Evolutionary conservation across 2,329 filamentous ascomycete genomes (phyloP), one percentile per base, ranked within the genome.

Genomic region (Fusarium mundagurra): DNA sequence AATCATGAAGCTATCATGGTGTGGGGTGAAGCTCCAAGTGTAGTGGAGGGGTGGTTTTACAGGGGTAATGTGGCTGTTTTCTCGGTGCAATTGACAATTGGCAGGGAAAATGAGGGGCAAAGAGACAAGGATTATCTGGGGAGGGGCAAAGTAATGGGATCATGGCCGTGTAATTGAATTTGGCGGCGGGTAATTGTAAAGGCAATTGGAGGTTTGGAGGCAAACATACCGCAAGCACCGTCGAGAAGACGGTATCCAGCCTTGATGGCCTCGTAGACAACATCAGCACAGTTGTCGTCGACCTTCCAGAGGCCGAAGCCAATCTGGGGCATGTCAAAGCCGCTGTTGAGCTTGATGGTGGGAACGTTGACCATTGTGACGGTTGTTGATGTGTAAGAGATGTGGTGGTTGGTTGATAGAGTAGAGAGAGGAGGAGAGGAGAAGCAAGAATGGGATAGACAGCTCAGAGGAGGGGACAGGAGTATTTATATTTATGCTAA

Each of bases 301-400:
- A 96, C 92, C 86, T 96, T 96, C 94, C 94, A 96, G 76, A 96
- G 88, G 68, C 92, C 92, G 81, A 93, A 93, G 83, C 92, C 92
- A 75, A 94, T 91, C 82, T 92, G 89, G 80, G 92, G 92, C 92
- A 94, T 94, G 78, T 92, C 86, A 77, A 88, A 80, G 83, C 91
- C 90, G 83, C 86, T 90, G 84, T 85, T 91, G 72, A 92, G 88
- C 85, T 91, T 92, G 82, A 92, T 85, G 68, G 83, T 89, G 58
- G 81, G 80, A 33, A 80, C 75, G 54, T 79, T 73, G 36, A 71
- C 82, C 78, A 84, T 82, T 72, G 75, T 82, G 61, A 69, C 63
- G 72, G 73, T 71, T 47, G 61, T 58, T 64, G 51, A 53, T 55
- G 57, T 50, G 60, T 72, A 48, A 66, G 48, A 51, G 39, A 39